Evolutionary conservation across 257 asterid species (phyloP), one percentile per base, ranked within the genome.

Genomic region (Coffea eugenioides): DNA sequence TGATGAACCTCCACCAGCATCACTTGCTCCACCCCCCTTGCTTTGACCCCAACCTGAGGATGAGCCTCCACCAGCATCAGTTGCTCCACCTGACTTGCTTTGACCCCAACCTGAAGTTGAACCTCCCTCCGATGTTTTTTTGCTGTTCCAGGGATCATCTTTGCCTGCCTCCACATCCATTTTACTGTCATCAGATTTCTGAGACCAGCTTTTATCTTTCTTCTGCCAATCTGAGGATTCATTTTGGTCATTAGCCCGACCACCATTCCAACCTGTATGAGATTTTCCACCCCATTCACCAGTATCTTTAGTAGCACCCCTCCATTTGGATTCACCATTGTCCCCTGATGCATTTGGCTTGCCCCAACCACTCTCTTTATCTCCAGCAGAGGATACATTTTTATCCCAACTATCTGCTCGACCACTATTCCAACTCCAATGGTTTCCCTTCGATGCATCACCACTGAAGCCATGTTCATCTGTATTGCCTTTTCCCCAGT

Each of bases 31-130:
- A 67, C 71, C 74, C 92, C 91, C 84, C 80, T 87, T 93, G 83
- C 92, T 79, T 78, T 92, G 91, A 76, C 97, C 95, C 98, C 97
- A 90, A 76, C 93, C 98, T 49, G 85, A 64, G 39, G 90, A 81
- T 10, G 92, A 83, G 66, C 85, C 51, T 75, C 82, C 84, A 11
- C 85, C 89, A 20, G 51, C 75, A 78, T 85, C 86, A 78, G 83
- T 86, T 74, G 83, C 72, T 77, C 88, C 87, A 70, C 71, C 76
- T 91, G 90, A 85, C 81, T 87, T 93, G 82, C 92, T 79, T 78
- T 93, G 91, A 76, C 97, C 97, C 98, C 97, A 91, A 76, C 92
- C 97, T 45, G 85, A 64, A 45, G 90, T 82, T 13, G 92, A 82
- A 69, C 85, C 49, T 75, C 82, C 84, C 6, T 76, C 89, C 10